These are phyloP conservation scores for Scenedesmus sp. DNA, from an alignment of 163 green algal species.

Conservation along the genomic window DNA sequence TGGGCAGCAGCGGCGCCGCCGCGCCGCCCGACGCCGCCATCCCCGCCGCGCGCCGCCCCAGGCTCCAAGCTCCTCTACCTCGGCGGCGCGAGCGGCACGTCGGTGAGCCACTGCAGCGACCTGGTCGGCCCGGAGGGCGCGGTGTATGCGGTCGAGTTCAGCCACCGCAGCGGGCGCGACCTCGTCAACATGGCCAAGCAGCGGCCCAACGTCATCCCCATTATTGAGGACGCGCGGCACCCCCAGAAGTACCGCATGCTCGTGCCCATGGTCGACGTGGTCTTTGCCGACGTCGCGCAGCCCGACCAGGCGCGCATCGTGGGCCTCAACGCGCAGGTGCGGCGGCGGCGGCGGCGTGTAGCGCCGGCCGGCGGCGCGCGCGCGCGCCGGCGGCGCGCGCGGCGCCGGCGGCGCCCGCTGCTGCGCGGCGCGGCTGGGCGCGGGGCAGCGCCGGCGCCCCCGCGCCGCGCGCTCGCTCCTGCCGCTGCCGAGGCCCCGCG, in stretches of 20 bases:
- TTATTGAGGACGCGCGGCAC: constrained; percentile 99
- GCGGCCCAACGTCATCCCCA: constrained; percentile 99
- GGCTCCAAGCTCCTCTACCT: constrained; percentile 98
- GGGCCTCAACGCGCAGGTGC: constrained; percentile 28
- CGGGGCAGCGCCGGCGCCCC: too few relatives aligned
- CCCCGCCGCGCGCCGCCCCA: not conserved
- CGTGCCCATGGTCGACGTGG: constrained; percentile 99
- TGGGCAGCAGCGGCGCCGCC: too few relatives aligned
- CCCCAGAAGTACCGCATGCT: constrained; percentile 99
- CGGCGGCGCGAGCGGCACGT: constrained; percentile 83
- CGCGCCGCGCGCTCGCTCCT: too few relatives aligned
- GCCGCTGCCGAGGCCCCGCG: too few relatives aligned
- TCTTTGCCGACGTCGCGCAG: constrained; percentile 98
- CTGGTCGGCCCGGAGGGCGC: constrained; percentile 95
- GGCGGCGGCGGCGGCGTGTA: too few relatives aligned
- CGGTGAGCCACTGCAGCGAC: constrained; percentile 95
- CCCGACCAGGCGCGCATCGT: constrained; percentile 86
- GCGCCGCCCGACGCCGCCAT: too few relatives aligned
- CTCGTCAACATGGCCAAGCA: constrained; percentile 99
- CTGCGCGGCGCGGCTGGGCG: too few relatives aligned
- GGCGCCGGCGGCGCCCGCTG: too few relatives aligned
- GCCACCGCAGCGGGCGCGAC: constrained; percentile 92
- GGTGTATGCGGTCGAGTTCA: constrained; percentile 99
- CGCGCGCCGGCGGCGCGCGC: too few relatives aligned
- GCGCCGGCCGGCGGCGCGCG: too few relatives aligned